phyloP scores from a whole-genome alignment of 805 yeast genomes.

The Wickerhamomyces rabaulensis region DNA sequence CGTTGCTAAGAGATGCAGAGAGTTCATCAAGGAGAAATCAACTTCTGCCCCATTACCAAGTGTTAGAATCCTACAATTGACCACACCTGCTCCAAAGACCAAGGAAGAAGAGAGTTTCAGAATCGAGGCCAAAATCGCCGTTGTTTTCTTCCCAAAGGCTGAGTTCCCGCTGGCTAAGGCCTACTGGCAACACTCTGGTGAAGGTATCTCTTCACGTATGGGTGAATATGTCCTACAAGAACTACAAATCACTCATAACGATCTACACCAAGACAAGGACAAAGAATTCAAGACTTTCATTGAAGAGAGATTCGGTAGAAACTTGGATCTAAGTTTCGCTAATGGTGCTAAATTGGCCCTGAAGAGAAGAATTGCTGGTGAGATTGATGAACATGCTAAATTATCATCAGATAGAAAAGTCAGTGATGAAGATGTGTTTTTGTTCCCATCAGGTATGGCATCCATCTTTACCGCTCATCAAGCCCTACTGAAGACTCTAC shows the following conservation, averaged over 20 bases:
- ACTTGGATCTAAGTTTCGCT: constrained; percentile 72
- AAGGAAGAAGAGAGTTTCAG: constrained; percentile 55
- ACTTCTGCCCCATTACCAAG: constrained; percentile 20
- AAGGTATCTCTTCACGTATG: constrained; percentile 86
- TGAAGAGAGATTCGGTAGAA: constrained; percentile 89
- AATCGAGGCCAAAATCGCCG: constrained; percentile 66
- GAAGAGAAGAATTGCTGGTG: constrained; percentile 68
- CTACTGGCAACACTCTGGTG: constrained; percentile 98
- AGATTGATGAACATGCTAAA: constrained; percentile 39
- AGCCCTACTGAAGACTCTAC: constrained; percentile 33
- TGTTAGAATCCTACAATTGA: constrained; percentile 65
- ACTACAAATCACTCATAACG: constrained; percentile 35
- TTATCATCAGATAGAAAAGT: constrained; percentile 18
- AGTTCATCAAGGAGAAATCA: constrained; percentile 50
- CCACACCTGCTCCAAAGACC: constrained; percentile 60
- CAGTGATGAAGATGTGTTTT: constrained; percentile 63
- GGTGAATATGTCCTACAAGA: constrained; percentile 80
- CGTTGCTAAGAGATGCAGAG: constrained; percentile 82
- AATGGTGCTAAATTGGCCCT: constrained; percentile 71
- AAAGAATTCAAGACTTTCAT: constrained; percentile 62
- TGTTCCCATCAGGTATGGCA: constrained; percentile 92
- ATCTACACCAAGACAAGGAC: constrained; percentile 27
- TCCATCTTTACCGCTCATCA: constrained; percentile 80
- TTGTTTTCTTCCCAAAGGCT: constrained; percentile 64
- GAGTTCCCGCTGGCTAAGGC: constrained; percentile 64